Base-by-base conservation (phyloP, 2,329 filamentous ascomycete genomes). In the Ophiostoma pallidulum region DNA sequence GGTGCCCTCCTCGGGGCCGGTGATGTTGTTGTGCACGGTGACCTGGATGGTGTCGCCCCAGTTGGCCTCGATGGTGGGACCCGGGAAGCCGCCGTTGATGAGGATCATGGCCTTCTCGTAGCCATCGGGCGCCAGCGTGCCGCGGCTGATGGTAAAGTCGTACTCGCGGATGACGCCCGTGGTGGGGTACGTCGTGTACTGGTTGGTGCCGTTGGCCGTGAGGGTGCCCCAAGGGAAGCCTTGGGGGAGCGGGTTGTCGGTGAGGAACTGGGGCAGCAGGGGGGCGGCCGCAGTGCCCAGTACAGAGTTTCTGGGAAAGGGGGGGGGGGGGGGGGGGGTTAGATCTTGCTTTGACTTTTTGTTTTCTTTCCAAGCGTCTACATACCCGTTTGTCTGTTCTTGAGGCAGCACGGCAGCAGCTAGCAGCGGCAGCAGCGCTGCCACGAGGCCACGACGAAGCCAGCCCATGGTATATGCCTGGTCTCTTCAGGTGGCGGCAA, bases 11-110 rank as follows among this genome's bases (percentile, higher is more conserved):
- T 58, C 62, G 13, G 68, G 69, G 2, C 59, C 62, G 51, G 54
- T 75, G 2, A 86, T 71, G n/a, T 75, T 70, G 61, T 88, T 88
- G 62, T 76, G 71, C 48, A 86, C 74, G 20, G 77, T 77, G 42
- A 86, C 73, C 41, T 81, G 63, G 41, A 68, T 54, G 3, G 56
- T 59, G 52, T 69, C 66, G 26, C 66, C 66, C 62, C 62, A 64
- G 51, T 63, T 58, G 26, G 61, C 62, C 19, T 58, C 50, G 50
- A 64, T 57, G 13, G 56, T 54, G 0, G 62, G 62, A 8, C 62
- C 62, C 0, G 62, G 61, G 16, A 62, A 54, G 2, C 54, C 59
- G 32, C 62, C 62, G 49, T 65, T 64, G 53, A 64, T 55, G 16
- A 60, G 66, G 50, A 89, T 71, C 4, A 69, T 71, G 4, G 65